A percentile compares a stretch with the other conserved stretches of the same genome.
phyloP scores from a whole-genome alignment of 495 filamentous ascomycete genomes.

The Aspergillus kassunensis region DNA sequence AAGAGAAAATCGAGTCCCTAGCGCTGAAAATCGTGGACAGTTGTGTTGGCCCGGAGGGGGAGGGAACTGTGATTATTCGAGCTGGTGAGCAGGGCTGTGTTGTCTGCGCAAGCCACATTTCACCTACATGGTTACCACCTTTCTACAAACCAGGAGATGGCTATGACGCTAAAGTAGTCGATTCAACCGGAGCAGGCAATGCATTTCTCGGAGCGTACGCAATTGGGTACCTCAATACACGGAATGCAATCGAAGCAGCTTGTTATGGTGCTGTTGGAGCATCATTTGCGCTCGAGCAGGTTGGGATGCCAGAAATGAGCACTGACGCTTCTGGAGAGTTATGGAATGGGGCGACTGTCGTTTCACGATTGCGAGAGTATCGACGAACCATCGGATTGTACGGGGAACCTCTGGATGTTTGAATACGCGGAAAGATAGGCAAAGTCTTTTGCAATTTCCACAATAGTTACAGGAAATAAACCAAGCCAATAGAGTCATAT shows the following conservation, averaged over 20 bases:
- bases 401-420: no score
- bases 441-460: no score
- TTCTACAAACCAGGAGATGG: slow-evolving; percentile 17
- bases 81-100: slow-evolving; percentile 33
- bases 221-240: slow-evolving; percentile 24
- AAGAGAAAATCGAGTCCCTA: slow-evolving; percentile 21
- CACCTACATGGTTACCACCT: slow-evolving; percentile 26
- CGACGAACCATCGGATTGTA: neutral
- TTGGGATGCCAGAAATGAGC: slow-evolving; percentile 26
- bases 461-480: no score
- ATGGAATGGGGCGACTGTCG: slow-evolving; percentile 23
- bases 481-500: no score
- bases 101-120: slow-evolving; percentile 8
- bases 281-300: slow-evolving; percentile 36
- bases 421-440: no score
- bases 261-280: slow-evolving; percentile 29
- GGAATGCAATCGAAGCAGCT: slow-evolving; percentile 20
- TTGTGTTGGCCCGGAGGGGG: slow-evolving; percentile 15
- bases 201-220: slow-evolving; percentile 33
- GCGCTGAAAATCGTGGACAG: slow-evolving; percentile 16
- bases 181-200: slow-evolving; percentile 38
- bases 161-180: slow-evolving; percentile 17
- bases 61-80: slow-evolving; percentile 24
- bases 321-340: slow-evolving; percentile 11
- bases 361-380: neutral